These are phyloP conservation scores for Mortierella sp. DNA, from an alignment of 371 early-diverging fungal genomes.

Conservation along the genomic window DNA sequence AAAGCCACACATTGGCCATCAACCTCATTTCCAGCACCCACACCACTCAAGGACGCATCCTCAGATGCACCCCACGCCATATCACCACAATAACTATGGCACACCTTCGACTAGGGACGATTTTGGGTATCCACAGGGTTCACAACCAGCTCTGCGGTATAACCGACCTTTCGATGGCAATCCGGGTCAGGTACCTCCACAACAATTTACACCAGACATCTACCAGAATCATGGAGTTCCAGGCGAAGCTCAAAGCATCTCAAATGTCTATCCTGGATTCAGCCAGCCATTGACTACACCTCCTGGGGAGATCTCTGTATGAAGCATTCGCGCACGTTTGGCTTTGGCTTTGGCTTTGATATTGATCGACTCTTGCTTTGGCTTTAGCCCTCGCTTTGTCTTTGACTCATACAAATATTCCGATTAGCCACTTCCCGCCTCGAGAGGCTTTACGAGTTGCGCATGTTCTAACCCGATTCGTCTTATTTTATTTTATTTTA, in stretches of 20 bases:
- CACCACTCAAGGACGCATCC: constrained; percentile 45
- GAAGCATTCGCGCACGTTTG: not conserved
- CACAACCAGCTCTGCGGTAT: constrained; percentile 23
- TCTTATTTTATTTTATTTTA: constrained; percentile 1
- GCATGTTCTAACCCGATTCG: not conserved
- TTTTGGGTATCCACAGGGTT: constrained; percentile 23
- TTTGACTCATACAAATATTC: not conserved
- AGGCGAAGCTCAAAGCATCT: constrained; percentile 17
- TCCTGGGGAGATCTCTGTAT: constrained; percentile 33
- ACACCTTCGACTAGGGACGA: constrained; percentile 29
- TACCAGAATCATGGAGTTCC: constrained; percentile 13
- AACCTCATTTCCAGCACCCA: constrained; percentile 36
- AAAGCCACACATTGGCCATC: constrained; percentile 21
- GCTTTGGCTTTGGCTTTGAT: not conserved
- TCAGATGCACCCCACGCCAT: constrained; percentile 26
- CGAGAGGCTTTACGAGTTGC: too few species aligned
- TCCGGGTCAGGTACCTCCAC: constrained; percentile 7
- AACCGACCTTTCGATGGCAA: constrained; percentile 23
- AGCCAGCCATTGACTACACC: constrained; percentile 23
- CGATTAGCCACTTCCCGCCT: too few species aligned
- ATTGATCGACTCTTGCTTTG: constrained; percentile 2
- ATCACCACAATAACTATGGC: constrained; percentile 20
- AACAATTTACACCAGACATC: constrained; percentile 29
- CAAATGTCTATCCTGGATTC: constrained; percentile 17
- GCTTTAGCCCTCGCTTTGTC: not conserved